phyloP scores from a whole-genome alignment of 108 stramenopile species.

The Licmophora abbreviata region DNA sequence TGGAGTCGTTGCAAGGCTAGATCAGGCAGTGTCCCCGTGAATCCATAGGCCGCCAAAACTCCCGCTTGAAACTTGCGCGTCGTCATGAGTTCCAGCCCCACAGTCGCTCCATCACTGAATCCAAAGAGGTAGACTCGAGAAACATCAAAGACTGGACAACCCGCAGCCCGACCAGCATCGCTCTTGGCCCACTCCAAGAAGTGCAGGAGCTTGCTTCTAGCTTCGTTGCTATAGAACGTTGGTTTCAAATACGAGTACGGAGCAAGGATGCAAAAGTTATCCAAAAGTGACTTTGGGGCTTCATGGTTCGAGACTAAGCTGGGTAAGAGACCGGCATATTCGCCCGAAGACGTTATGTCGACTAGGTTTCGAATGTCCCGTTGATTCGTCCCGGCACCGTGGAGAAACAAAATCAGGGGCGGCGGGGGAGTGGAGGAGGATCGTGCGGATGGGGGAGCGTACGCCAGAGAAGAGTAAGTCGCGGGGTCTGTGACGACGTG shows the following conservation, averaged over 20 bases:
- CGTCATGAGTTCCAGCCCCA: constrained; percentile 68
- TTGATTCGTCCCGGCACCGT: constrained; percentile 66
- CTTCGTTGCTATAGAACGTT: constrained; percentile 70
- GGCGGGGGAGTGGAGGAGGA: neutral
- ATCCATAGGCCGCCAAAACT: constrained; percentile 65
- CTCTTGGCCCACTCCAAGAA: constrained; percentile 50
- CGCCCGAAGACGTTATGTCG: constrained; percentile 39
- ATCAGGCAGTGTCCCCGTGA: constrained; percentile 49
- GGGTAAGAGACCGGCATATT: constrained; percentile 69
- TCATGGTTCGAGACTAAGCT: constrained; percentile 35
- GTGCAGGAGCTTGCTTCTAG: constrained; percentile 44
- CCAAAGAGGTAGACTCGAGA: constrained; percentile 59
- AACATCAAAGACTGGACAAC: constrained; percentile 31
- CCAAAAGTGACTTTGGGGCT: constrained; percentile 39
- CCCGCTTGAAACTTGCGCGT: constrained; percentile 51
- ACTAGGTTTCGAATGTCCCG: constrained; percentile 53
- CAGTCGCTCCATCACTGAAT: constrained; percentile 78
- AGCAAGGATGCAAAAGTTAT: constrained; percentile 67
- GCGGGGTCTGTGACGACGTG: constrained; percentile 46
- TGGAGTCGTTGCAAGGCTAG: constrained; percentile 48
- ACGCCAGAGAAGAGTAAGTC: constrained; percentile 57
- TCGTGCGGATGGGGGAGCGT: constrained; percentile 25
- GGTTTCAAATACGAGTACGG: constrained; percentile 55
- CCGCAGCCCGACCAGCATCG: constrained; percentile 6
- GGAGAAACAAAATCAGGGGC: constrained; percentile 66